phyloP scores from a whole-genome alignment of 2,329 filamentous ascomycete species.

The Paracoccidioides brasiliensis region DNA sequence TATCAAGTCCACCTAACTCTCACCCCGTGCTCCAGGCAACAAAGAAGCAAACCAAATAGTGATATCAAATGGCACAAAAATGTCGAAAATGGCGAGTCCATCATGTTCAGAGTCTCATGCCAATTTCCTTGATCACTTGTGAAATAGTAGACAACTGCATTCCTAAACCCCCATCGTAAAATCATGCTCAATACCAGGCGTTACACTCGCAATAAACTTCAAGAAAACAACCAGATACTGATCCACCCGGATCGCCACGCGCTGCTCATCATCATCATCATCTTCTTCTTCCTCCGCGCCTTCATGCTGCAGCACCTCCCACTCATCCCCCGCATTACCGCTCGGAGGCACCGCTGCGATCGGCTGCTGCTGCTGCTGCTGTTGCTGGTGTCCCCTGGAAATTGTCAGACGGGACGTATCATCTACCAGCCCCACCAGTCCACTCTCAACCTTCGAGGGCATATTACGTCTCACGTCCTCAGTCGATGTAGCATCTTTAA shows the following conservation, averaged over 20 bases:
- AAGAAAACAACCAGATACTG: slow-evolving; percentile 41
- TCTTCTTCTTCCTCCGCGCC: slow-evolving; percentile 37
- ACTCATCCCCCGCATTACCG: slow-evolving; percentile 42
- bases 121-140: no score
- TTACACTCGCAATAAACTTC: slow-evolving; percentile 74
- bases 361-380: slow-evolving; percentile 19
- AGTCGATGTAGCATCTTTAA: slow-evolving; percentile 47
- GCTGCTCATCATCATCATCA: slow-evolving; percentile 32
- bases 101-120: no score
- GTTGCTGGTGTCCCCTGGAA: slow-evolving; percentile 33
- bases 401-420: slow-evolving; percentile 56
- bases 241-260: slow-evolving; percentile 37
- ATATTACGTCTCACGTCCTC: slow-evolving; percentile 30
- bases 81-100: no score
- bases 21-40: no score
- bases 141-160: no score
- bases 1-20: no score
- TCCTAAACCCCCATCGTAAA: slow-evolving; percentile 83
- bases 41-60: no score
- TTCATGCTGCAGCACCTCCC: slow-evolving; percentile 45
- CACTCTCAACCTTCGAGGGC: slow-evolving; percentile 38
- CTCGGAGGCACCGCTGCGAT: slow-evolving; percentile 26
- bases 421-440: slow-evolving; percentile 77
- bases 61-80: no score
- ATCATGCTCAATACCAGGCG: slow-evolving; percentile 92